Conservation (phyloP, 2,329 filamentous ascomycete species). For the Diplodia scrobiculata region DNA sequence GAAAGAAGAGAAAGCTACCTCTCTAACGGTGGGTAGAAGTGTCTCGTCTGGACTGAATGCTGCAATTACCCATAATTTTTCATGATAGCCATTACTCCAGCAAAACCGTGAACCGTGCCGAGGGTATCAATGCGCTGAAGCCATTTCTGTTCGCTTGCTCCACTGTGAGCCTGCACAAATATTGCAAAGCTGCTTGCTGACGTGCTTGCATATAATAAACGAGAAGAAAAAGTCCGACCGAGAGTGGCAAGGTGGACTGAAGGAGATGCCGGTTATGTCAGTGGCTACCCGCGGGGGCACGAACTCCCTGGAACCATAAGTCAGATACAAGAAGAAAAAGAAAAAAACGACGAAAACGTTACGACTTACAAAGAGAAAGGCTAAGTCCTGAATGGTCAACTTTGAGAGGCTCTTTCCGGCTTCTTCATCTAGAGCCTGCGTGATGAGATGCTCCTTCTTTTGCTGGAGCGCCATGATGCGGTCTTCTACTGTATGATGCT, state of each 20-base stretch:
- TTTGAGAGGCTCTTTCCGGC: constrained; percentile 67
- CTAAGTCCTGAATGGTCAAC: constrained; percentile 67
- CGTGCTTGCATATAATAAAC: background rate
- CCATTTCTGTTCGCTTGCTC: background rate
- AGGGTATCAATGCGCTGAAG: background rate
- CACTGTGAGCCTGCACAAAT: background rate
- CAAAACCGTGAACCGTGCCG: background rate
- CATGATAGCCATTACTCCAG: background rate
- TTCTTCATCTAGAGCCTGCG: constrained; percentile 76
- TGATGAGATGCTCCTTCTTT: constrained; percentile 74
- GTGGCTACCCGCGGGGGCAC: background rate
- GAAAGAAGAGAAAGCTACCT: background rate
- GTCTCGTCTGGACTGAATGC: background rate
- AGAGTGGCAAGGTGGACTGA: background rate
- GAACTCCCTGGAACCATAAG: background rate
- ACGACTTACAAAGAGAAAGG: constrained; percentile 63
- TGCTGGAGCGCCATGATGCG: constrained; percentile 79
- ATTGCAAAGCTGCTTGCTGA: background rate
- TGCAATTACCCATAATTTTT: background rate
- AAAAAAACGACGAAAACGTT: background rate
- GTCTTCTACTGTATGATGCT: constrained; percentile 69
- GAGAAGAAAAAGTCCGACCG: background rate
- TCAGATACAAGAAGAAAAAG: background rate
- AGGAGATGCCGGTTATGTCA: background rate
- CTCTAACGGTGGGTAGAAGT: background rate